Evolutionary conservation across 371 early-diverging fungal genomes (phyloP), one percentile per base, ranked within the genome.

Genomic region (Mortierella sp.): DNA sequence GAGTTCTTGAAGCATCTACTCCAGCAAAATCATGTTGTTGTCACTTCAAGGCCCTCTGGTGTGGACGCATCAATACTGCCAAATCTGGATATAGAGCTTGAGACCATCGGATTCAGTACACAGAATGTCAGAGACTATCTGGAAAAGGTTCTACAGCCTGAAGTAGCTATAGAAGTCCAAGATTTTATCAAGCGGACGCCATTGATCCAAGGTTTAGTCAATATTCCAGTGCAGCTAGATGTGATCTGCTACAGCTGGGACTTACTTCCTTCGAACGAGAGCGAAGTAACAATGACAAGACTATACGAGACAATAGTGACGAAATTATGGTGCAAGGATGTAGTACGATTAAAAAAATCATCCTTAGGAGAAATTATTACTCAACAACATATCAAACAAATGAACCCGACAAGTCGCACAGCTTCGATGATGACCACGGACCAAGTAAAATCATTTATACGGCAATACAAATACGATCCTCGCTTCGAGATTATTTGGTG

Each of bases 171-270:
- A 49, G 37, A 60, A 39, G 65, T 74, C 18, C 68, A 60, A 40
- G 35, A 64, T 9, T 68, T 74, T 54, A 74, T 74, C 40, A 65
- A 54, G 47, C 59, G 11, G 16, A 68, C 64, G 14, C 68, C 75
- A 52, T 22, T 9, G 6, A 20, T 68, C 26, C 58, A 68, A 45
- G 63, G 61, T 10, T 62, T 72, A 18, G 72, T 62, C 43, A 72
- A 72, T 12, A 66, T 72, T 18, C 72, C 72, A 1, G 66, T 65
- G 54, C 72, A 66, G 16, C 66, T 72, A 28, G 72, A 72, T 22
- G 72, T 62, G 40, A 55, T 73, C 12, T 73, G 73, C 54, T 73
- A 55, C 49, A 55, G 73, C 63, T 73, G 73, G 73, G 64, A 73
- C 9, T 65, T 62, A 6, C 66, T 64, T 72, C 54, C 66, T n/a